A percentile compares a stretch with the other conserved stretches of the same genome.
phyloP scores from a whole-genome alignment of 2,329 filamentous ascomycete genomes.

The Ceratocystis variospora region DNA sequence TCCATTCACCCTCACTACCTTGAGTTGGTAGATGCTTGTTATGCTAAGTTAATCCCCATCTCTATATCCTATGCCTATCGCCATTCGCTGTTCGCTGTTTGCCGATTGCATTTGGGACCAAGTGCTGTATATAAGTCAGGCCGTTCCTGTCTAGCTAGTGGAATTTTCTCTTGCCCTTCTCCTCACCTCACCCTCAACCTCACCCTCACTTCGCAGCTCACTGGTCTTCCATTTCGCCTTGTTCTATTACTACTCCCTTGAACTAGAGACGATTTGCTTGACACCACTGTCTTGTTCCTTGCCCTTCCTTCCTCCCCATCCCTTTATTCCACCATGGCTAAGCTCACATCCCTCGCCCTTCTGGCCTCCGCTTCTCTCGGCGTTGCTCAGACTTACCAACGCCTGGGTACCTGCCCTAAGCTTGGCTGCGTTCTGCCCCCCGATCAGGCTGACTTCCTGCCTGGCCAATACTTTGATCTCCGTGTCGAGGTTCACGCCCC shows the following conservation, averaged over 20 bases:
- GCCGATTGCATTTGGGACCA: no score
- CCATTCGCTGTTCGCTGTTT: not conserved
- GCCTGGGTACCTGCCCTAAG: constrained; percentile 44
- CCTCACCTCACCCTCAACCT: not conserved
- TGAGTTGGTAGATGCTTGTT: not conserved
- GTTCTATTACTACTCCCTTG: not conserved
- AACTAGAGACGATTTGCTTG: not conserved
- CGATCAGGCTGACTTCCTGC: constrained; percentile 63
- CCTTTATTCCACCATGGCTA: constrained; percentile 8
- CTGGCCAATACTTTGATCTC: constrained; percentile 73
- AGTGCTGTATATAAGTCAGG: not conserved
- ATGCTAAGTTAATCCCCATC: not conserved
- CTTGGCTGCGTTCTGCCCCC: constrained; percentile 48
- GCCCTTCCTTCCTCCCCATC: no score
- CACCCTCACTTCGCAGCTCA: not conserved
- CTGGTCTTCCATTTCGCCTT: not conserved
- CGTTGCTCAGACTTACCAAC: constrained; percentile 45
- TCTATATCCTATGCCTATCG: no score
- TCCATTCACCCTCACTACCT: no score
- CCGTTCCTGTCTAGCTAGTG: not conserved
- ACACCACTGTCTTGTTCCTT: constrained; percentile 1
- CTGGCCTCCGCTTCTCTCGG: constrained; percentile 12
- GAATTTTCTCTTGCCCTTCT: no score
- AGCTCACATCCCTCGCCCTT: constrained; percentile 13
- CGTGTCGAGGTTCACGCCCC: constrained; percentile 71